phyloP scores from a whole-genome alignment of 106 monocot genomes.

The Acorus gramineus region DNA sequence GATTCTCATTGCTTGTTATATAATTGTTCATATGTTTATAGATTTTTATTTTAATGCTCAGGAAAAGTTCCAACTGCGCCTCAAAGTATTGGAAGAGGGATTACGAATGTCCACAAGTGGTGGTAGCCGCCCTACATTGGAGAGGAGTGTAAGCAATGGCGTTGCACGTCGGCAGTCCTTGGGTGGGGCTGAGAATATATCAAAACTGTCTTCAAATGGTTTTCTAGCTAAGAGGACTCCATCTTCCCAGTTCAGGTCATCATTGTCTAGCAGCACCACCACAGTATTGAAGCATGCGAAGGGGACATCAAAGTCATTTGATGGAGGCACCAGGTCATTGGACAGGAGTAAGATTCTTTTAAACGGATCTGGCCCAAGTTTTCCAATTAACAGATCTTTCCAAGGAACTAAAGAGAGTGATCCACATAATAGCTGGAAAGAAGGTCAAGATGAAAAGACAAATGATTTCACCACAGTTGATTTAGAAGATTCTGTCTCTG shows the following conservation, averaged over 20 bases:
- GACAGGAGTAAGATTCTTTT: constrained; percentile 49
- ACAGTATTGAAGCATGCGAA: constrained; percentile 81
- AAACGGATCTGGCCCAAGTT: constrained; percentile 25
- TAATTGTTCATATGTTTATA: not conserved
- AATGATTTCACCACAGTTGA: constrained; percentile 24
- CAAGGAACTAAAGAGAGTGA: constrained; percentile 26
- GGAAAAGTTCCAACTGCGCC: constrained; percentile 76
- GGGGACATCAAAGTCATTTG: constrained; percentile 88
- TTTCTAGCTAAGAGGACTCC: constrained; percentile 38
- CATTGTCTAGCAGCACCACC: constrained; percentile 52
- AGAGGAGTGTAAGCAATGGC: constrained; percentile 43
- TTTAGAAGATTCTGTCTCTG: constrained; percentile 65
- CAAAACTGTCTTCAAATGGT: constrained; percentile 58
- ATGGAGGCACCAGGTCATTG: constrained; percentile 76
- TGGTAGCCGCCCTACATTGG: constrained; percentile 18
- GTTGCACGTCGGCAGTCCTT: constrained; percentile 74
- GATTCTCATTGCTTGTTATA: not conserved
- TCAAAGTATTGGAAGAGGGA: constrained; percentile 89
- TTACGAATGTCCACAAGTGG: constrained; percentile 46
- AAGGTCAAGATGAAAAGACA: constrained; percentile 34
- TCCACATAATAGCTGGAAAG: constrained; percentile 32
- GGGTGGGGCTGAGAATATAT: constrained; percentile 62
- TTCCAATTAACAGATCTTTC: constrained; percentile 43
- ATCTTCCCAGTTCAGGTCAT: constrained; percentile 58
- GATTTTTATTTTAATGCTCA: constrained; percentile 9